Conservation (phyloP, 495 filamentous ascomycete species). For the Cetradonia linearis region DNA sequence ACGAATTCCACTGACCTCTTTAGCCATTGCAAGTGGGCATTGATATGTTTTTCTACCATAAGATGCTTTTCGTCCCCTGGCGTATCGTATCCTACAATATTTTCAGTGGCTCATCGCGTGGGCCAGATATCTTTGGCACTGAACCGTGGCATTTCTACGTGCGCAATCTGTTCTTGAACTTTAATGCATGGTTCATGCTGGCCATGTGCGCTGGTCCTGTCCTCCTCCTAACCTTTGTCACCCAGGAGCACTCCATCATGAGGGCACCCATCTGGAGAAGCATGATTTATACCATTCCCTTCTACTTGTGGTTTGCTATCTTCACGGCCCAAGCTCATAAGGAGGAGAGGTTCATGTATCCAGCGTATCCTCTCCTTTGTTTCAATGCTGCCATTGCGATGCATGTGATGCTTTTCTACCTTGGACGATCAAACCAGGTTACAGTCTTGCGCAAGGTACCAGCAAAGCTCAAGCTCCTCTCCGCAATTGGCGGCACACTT, state of each 20-base stretch:
- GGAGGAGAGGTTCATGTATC: constrained; percentile 98
- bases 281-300: constrained; percentile 66
- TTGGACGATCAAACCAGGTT: constrained; percentile 58
- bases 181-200: constrained; percentile 85
- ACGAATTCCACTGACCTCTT: constrained; percentile 10
- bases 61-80: constrained; percentile 66
- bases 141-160: constrained; percentile 98
- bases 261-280: constrained; percentile 50
- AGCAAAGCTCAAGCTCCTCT: constrained; percentile 52
- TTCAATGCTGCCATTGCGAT: constrained; percentile 81
- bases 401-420: constrained; percentile 61
- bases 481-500: constrained; percentile 46
- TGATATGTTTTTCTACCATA: constrained; percentile 75
- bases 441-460: constrained; percentile 59
- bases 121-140: constrained; percentile 89
- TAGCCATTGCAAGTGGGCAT: constrained; percentile 51
- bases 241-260: constrained; percentile 32
- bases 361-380: constrained; percentile 84
- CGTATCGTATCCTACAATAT: constrained; percentile 97
- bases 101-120: constrained; percentile 62
- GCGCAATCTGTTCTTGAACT: constrained; percentile 84
- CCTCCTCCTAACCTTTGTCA: constrained; percentile 39
- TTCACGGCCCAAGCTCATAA: constrained; percentile 93
- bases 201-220: constrained; percentile 65
- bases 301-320: constrained; percentile 90